phyloP scores from a whole-genome alignment of 2,329 filamentous ascomycete species.

The Penicillium sp. region DNA sequence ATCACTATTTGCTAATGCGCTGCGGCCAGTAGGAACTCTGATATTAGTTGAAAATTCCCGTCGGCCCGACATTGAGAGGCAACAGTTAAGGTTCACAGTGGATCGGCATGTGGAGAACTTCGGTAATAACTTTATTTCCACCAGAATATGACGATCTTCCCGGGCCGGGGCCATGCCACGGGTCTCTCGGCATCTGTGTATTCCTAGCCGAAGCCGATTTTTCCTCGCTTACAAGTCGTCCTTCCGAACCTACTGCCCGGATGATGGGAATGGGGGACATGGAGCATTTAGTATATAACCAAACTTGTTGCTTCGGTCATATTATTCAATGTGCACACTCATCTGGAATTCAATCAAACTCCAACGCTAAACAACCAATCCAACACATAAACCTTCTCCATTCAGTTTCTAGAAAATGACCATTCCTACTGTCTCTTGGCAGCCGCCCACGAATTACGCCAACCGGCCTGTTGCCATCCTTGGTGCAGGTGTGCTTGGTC shows the following conservation, averaged over 20 bases:
- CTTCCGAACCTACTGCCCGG: not conserved
- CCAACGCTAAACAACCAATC: not conserved
- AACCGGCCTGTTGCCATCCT: constrained; percentile 34
- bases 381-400: not conserved
- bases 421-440: not conserved
- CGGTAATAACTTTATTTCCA: not conserved
- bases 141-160: not conserved
- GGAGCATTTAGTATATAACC: not conserved
- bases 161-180: too few relatives aligned
- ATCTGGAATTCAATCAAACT: not conserved
- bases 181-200: not conserved
- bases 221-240: not conserved
- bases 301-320: not conserved
- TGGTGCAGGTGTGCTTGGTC: constrained; percentile 45
- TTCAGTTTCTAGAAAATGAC: not conserved
- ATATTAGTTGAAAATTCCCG: not conserved
- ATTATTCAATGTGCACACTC: not conserved
- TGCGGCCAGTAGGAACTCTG: not conserved
- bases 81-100: not conserved
- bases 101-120: not conserved
- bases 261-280: not conserved
- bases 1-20: not conserved
- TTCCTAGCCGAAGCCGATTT: not conserved
- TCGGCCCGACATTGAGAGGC: not conserved
- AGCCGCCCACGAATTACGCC: not conserved